A percentile compares a stretch with the other conserved stretches of the same genome.
Evolutionary conservation across 2,329 filamentous ascomycete genomes (phyloP).

Genomic region (Curvularia sp.): DNA sequence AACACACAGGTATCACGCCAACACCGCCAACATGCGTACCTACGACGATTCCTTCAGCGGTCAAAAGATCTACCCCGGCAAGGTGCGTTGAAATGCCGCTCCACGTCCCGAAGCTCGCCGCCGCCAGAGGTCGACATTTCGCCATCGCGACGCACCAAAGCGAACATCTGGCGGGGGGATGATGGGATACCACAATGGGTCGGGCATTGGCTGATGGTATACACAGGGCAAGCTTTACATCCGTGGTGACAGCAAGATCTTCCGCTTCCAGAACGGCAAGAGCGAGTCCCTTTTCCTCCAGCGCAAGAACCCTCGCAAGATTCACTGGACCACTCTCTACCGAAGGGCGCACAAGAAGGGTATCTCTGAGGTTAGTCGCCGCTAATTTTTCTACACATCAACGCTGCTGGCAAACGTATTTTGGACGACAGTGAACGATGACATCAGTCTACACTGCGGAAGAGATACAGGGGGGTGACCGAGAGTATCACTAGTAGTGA

Average conservation of each 20-base stretch:
- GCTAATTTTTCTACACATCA: constrained; percentile 10
- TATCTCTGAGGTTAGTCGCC: constrained; percentile 90
- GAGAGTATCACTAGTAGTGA: constrained; percentile 1
- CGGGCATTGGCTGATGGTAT: constrained; percentile 41
- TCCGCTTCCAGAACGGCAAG: constrained; percentile 99
- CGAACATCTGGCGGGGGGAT: constrained; percentile 25
- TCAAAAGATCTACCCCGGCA: constrained; percentile 81
- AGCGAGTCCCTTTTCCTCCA: constrained; percentile 99
- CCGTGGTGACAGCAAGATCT: constrained; percentile 99
- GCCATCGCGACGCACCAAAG: constrained; percentile 25
- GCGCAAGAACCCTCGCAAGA: constrained; percentile 99
- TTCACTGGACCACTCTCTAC: constrained; percentile 98
- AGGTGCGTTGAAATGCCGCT: constrained; percentile 63
- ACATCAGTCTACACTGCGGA: constrained; percentile 26
- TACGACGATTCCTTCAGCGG: constrained; percentile 82
- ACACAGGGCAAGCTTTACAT: constrained; percentile 97
- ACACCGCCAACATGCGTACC: constrained; percentile 71
- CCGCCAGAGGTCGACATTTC: constrained; percentile 36
- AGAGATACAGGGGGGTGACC: constrained; percentile 1
- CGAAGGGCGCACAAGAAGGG: constrained; percentile 99
- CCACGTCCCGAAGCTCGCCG: constrained; percentile 12
- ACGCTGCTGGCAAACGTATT: constrained; percentile 7
- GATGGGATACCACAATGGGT: constrained; percentile 15
- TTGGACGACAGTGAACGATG: constrained; percentile 26
- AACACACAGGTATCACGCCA: constrained; percentile 52